Conservation (phyloP, 139 green algal species). For the Micromonas commoda region DNA sequence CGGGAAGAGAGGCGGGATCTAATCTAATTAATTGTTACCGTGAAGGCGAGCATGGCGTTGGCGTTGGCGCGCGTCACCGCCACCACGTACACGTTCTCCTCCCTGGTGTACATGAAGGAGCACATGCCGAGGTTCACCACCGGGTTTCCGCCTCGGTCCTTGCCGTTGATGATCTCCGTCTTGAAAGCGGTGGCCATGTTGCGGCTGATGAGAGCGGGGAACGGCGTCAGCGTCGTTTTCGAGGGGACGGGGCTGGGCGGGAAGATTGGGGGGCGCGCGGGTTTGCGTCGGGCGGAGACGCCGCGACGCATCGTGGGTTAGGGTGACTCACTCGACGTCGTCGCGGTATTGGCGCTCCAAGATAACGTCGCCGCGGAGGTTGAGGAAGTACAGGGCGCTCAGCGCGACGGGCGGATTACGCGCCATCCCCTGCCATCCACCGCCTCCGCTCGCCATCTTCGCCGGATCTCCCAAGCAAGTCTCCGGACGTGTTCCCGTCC, state of each 20-base stretch:
- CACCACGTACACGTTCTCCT: constrained; percentile 87
- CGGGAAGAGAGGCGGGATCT: background rate
- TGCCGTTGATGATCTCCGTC: constrained; percentile 74
- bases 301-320: no score
- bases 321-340: no score
- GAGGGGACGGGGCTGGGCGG: background rate
- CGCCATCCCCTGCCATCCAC: no score
- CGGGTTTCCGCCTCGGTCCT: background rate
- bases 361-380: constrained; percentile 83
- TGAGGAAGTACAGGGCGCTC: constrained; percentile 86
- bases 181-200: constrained; percentile 81
- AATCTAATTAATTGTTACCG: constrained; percentile 65
- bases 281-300: constrained; percentile 53
- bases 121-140: constrained; percentile 6
- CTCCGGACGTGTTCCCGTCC: no score
- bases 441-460: no score
- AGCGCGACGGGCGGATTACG: constrained; percentile 19
- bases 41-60: constrained; percentile 86
- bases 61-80: constrained; percentile 79
- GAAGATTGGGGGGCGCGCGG: background rate
- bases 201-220: constrained; percentile 56
- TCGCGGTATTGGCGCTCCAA: constrained; percentile 85
- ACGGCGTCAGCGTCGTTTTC: background rate
- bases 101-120: constrained; percentile 77
- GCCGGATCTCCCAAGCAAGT: no score